These are phyloP conservation scores for Tetrapyrgos nigripes DNA, from an alignment of 1,284 basidiomycete species.

Conservation along the genomic window DNA sequence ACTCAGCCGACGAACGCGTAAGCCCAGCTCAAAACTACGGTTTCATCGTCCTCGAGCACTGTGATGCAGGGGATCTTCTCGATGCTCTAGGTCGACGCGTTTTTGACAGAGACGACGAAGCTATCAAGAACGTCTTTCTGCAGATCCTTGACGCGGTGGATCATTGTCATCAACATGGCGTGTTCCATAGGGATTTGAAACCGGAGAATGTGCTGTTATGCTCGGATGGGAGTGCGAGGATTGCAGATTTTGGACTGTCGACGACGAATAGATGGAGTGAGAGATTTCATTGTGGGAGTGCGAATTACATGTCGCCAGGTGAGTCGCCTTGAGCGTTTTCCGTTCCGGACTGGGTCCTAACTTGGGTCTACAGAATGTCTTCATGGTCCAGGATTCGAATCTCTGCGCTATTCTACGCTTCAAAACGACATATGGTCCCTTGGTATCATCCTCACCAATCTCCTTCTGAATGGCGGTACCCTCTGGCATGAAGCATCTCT, in stretches of 20 bases:
- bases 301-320: conserved; percentile 57
- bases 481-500: conserved; percentile 86
- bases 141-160: conserved; percentile 85
- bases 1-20: conserved; percentile 43
- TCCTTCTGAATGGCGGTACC: conserved; percentile 87
- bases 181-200: conserved; percentile 90
- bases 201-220: conserved; percentile 87
- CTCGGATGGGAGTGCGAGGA: conserved; percentile 62
- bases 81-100: conserved; percentile 51
- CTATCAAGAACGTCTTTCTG: conserved; percentile 70
- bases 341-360: conserved; percentile 8
- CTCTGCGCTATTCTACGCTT: conserved; percentile 70
- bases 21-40: conserved; percentile 46
- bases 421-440: conserved; percentile 93
- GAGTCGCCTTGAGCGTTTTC: neutral
- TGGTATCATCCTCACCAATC: conserved; percentile 84
- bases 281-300: conserved; percentile 84
- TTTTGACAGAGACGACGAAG: conserved; percentile 55
- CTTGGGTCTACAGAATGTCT: conserved; percentile 69
- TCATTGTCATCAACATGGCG: conserved; percentile 69
- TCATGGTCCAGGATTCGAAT: conserved; percentile 50
- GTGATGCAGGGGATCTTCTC: conserved; percentile 58
- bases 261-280: conserved; percentile 68
- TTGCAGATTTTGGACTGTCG: conserved; percentile 89
- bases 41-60: conserved; percentile 54